Percentiles rank a stretch among this genome's conserved stretches.
Conservation (phyloP, 202 grass and related monocot species). For the Saccharum hybrid region DNA sequence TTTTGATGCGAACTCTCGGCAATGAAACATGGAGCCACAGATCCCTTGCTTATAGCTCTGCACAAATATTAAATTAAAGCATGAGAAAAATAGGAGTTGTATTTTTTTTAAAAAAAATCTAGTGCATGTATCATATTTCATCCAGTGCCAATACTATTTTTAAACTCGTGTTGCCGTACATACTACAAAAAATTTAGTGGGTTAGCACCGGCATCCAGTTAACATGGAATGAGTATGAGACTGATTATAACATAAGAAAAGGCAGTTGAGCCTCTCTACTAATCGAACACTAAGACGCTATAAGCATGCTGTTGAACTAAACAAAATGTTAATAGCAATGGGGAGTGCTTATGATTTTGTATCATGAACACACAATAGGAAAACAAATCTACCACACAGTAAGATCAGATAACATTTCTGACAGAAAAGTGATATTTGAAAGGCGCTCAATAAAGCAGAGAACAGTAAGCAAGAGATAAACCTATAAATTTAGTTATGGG, state of each 20-base stretch:
- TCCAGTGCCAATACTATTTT: not conserved
- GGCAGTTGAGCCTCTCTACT: too few relatives aligned
- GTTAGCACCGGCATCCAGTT: too few relatives aligned
- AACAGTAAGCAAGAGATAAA: not conserved
- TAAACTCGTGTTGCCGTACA: not conserved
- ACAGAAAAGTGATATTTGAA: not conserved
- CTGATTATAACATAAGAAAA: too few relatives aligned
- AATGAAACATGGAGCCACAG: conserved; percentile 58
- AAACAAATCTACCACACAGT: not conserved
- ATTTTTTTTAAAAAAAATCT: not conserved
- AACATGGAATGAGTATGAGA: too few relatives aligned
- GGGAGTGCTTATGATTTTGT: not conserved
- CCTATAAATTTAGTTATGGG: not conserved
- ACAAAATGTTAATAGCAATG: not conserved
- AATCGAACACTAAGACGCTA: too few relatives aligned
- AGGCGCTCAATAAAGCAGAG: not conserved
- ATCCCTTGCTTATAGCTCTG: conserved; percentile 74
- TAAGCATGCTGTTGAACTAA: not conserved
- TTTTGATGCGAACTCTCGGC: conserved; percentile 75
- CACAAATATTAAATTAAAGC: conserved; percentile 16
- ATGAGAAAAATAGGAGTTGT: conserved; percentile 15
- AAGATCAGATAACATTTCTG: not conserved
- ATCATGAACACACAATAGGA: not conserved
- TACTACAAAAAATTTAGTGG: not conserved
- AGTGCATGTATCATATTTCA: not conserved